A percentile compares a stretch with the other conserved stretches of the same genome.
Conservation (phyloP, 164 flowering plant species). For the Tinospora cordifolia region DNA sequence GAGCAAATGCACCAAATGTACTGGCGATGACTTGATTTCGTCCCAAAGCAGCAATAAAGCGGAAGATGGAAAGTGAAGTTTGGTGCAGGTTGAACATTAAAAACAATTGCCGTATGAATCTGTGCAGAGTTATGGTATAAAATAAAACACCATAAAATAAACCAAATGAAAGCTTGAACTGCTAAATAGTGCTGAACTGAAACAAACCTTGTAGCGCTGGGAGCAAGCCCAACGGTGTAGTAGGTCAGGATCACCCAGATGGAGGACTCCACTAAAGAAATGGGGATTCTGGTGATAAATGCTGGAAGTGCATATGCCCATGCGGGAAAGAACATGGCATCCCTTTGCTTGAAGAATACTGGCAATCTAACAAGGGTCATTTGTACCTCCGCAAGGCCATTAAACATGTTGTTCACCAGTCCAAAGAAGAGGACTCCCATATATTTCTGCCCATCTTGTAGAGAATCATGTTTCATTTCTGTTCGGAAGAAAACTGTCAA, state of each 20-base stretch:
- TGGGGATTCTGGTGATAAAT: conserved; percentile 40
- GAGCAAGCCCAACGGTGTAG: conserved; percentile 55
- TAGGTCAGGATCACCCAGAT: conserved; percentile 46
- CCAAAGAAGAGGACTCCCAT: conserved; percentile 34
- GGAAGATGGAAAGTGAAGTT: conserved; percentile 43
- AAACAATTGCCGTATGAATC: conserved; percentile 48
- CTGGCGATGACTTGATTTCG: conserved; percentile 44
- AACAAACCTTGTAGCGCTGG: conserved; percentile 39
- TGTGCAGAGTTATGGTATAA: conserved; percentile 20
- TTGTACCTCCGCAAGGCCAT: conserved; percentile 31
- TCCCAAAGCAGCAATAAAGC: conserved; percentile 47
- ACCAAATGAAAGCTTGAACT: background rate
- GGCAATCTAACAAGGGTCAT: conserved; percentile 34
- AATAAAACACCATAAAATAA: background rate
- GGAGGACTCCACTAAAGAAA: conserved; percentile 37
- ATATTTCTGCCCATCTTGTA: conserved; percentile 25
- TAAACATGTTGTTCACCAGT: conserved; percentile 29
- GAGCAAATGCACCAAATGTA: conserved; percentile 47
- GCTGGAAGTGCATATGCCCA: conserved; percentile 58
- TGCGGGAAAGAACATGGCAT: conserved; percentile 35
- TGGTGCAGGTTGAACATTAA: conserved; percentile 37
- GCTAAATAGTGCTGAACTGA: background rate
- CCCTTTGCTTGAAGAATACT: conserved; percentile 38
- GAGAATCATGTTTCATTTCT: conserved; percentile 25
- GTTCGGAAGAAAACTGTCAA: conserved; percentile 45